Conservation (phyloP, 202 grass and related monocot genomes). For the Panicum virgatum region DNA sequence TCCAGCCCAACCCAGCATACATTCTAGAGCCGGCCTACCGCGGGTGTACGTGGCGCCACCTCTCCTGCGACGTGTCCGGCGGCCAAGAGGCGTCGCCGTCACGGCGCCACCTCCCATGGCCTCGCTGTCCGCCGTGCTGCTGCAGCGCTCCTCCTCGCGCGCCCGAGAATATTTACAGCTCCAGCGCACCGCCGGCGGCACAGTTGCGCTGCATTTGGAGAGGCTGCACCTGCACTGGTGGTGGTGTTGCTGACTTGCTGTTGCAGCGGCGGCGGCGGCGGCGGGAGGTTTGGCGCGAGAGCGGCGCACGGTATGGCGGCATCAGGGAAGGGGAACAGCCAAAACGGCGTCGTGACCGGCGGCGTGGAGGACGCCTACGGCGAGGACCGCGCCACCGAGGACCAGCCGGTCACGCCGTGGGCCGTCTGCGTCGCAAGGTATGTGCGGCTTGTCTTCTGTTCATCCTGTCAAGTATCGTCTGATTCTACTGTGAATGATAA, state of each 20-base stretch:
- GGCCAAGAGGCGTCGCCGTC: conserved; percentile 29
- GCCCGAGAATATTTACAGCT: conserved; percentile 32
- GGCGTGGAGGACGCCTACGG: conserved; percentile 90
- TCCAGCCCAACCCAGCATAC: background rate
- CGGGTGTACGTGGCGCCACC: conserved; percentile 47
- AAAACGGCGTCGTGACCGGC: conserved; percentile 49
- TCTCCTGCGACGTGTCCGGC: conserved; percentile 42
- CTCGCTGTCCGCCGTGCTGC: conserved; percentile 33
- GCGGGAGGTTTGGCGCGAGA: conserved; percentile 18
- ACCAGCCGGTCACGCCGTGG: conserved; percentile 87
- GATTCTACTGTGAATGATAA: background rate
- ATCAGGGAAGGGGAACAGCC: conserved; percentile 34
- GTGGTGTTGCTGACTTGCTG: no score
- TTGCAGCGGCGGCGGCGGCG: background rate
- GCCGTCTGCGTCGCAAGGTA: conserved; percentile 76
- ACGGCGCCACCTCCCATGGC: conserved; percentile 19
- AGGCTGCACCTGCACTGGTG: background rate
- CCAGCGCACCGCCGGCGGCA: background rate
- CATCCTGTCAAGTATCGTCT: background rate
- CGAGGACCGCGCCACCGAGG: conserved; percentile 86
- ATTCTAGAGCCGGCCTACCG: conserved; percentile 43
- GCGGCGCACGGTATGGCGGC: conserved; percentile 49
- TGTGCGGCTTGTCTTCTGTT: background rate
- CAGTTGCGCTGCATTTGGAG: conserved; percentile 21
- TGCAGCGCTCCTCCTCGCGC: conserved; percentile 22